Base-by-base conservation (phyloP, 306 rosid species). In the Ammopiptanthus mongolicus region DNA sequence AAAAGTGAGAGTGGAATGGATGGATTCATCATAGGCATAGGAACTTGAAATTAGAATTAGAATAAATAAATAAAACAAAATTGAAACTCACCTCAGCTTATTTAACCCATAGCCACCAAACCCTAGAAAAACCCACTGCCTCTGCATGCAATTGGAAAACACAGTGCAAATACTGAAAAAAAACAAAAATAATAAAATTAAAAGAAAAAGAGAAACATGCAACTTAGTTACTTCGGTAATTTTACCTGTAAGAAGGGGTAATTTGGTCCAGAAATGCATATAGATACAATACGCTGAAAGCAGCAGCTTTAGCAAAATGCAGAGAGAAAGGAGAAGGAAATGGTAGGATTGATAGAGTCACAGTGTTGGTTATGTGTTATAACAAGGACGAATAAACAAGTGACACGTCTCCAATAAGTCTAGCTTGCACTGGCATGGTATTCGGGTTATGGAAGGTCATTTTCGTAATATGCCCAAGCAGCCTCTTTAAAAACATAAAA, bases 61-160 rank as follows among this genome's bases (percentile, higher is more conserved):
- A 29, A 31, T 4, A 39, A 56, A 62, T 15, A 60, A 29, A 29
- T 29, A 29, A 23, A 42, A 67, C 22, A 75, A 31, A 51, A 58
- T 5, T 79, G 11, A 47, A 0, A 72, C 42, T 56, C 7, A 72
- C 61, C 86, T 78, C 68, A 57, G 88, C 58, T 61, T 53, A 59
- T 52, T 10, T 69, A 47, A 5, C 41, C 76, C 76, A 47, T 25
- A 47, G 63, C 23, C 33, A 42, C 14, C 44, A 67, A 88, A 64
- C 86, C 88, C 83, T 68, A 82, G 53, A 75, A 76, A 87, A 46
- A 58, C 28, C 80, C 3, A 5, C 65, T 29, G 13, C 78, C 12
- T 73, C 80, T 71, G 84, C 82, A 52, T 69, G 39, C 77, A 69
- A 46, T 44, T 6, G 51, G 69, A 73, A 58, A 79, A 51, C 64